Evolutionary conservation across 2,329 filamentous ascomycete genomes (phyloP).

Genomic region (Fusarium ramigenum): DNA sequence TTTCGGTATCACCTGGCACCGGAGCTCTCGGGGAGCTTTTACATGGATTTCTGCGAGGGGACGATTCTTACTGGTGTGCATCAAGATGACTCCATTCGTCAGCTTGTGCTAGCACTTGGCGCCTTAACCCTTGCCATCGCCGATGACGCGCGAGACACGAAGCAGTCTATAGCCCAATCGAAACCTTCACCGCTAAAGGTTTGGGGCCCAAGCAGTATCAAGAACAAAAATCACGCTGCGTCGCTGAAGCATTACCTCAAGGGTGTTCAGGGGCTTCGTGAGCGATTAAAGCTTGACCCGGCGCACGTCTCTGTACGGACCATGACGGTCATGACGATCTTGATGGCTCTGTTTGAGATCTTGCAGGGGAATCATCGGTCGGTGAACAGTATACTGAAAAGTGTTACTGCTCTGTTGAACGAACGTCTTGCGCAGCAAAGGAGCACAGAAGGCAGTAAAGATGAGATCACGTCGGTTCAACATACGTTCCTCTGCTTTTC

Average conservation of each 20-base stretch:
- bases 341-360: not conserved
- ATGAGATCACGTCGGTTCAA: not conserved
- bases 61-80: not conserved
- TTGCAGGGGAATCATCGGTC: not conserved
- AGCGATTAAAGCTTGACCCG: not conserved
- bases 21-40: not conserved
- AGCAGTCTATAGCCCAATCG: not conserved
- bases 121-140: not conserved
- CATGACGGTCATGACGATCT: not conserved
- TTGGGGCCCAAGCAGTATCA: not conserved
- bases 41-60: not conserved
- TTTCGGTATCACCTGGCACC: not conserved
- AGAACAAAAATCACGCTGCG: not conserved
- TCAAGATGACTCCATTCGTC: not conserved
- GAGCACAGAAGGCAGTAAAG: not conserved
- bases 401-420: not conserved
- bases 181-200: not conserved
- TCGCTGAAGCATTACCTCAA: not conserved
- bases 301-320: not conserved
- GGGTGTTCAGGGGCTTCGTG: not conserved
- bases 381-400: not conserved
- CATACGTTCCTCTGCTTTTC: not conserved
- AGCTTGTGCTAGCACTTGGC: not conserved
- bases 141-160: not conserved
- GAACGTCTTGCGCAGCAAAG: not conserved